Base-by-base conservation (phyloP, 306 rosid species). In the Quercus agrifolia region DNA sequence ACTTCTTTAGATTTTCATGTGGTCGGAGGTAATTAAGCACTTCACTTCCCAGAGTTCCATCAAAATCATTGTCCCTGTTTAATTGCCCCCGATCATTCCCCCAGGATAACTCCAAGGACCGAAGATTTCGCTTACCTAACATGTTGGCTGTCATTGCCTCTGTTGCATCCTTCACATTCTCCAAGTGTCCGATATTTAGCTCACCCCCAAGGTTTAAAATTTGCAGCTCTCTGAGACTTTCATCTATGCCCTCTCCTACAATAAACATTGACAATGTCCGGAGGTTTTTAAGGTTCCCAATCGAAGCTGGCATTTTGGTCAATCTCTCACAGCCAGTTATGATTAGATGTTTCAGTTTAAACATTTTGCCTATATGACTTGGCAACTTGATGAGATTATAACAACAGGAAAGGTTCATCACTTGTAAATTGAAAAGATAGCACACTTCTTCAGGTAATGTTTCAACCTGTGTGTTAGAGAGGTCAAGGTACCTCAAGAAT, bases 221-320 rank as follows among this genome's bases (percentile, higher is more conserved):
- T 5, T 19, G 21, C 18, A 81, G 67, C 19, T 81, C 69, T 7
- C 9, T 18, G 18, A 81, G 72, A 67, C 68, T 63, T 54, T 71
- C 59, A 5, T 5, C 70, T 10, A 17, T 1, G 7, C 27, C 56
- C 5, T 4, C 64, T 15, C 76, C 84, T 8, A 58, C 70, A 57
- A 84, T 79, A 49, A 62, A 79, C 21, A 84, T 19, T 4, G 87
- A 73, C 35, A 76, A 64, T 17, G 81, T 79, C 17, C 66, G 75
- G 41, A 83, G 78, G 7, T 70, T 9, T 10, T 5, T 1, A 51
- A 79, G 23, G 2, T 4, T 31, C 46, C 64, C 80, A 1, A 75
- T 75, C 18, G 25, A 7, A 38, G 67, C 38, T 15, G 81, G 83
- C 58, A 75, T 33, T 41, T 76, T 4, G 19, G 75, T 5, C 21